Conservation (phyloP, 228 moss, liverwort and hornwort species). For the Sphagnum magellanicum region DNA sequence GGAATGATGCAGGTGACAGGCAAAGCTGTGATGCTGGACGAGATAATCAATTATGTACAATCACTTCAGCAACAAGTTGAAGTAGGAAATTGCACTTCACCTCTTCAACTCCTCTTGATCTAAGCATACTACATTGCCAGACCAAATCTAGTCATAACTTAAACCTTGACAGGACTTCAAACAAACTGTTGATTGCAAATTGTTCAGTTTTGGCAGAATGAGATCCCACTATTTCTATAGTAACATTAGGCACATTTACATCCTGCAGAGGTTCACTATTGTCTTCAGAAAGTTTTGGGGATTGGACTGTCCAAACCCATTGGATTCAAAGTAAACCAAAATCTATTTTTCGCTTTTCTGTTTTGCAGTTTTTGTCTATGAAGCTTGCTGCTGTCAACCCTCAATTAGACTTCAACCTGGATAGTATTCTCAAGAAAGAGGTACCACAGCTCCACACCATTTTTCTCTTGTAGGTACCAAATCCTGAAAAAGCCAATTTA, state of each 20-base stretch:
- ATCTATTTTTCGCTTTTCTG: too few relatives aligned
- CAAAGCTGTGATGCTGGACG: conserved; percentile 14
- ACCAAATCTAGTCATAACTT: background rate
- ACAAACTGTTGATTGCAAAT: background rate
- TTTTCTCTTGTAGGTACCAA: too few relatives aligned
- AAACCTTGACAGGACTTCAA: too few relatives aligned
- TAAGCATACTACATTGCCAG: too few relatives aligned
- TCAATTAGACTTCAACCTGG: conserved; percentile 59
- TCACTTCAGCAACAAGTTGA: conserved; percentile 14
- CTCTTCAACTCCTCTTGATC: background rate
- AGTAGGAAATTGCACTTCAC: background rate
- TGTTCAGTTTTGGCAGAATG: background rate
- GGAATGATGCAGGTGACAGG: conserved; percentile 2
- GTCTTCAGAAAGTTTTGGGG: too few relatives aligned
- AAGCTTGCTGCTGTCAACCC: conserved; percentile 82
- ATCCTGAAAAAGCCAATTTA: too few relatives aligned
- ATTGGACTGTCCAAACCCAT: too few relatives aligned
- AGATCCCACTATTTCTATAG: background rate
- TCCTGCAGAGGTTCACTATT: too few relatives aligned
- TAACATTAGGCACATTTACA: background rate
- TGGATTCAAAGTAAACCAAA: too few relatives aligned
- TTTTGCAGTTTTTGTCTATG: conserved; percentile 71
- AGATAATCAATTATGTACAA: conserved; percentile 13
- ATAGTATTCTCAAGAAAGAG: conserved; percentile 64
- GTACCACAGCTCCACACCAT: conserved; percentile 9